Evolutionary conservation across 225 moss, liverwort and hornwort genomes (phyloP).

Genomic region (Pseudisothecium myosuroides): DNA sequence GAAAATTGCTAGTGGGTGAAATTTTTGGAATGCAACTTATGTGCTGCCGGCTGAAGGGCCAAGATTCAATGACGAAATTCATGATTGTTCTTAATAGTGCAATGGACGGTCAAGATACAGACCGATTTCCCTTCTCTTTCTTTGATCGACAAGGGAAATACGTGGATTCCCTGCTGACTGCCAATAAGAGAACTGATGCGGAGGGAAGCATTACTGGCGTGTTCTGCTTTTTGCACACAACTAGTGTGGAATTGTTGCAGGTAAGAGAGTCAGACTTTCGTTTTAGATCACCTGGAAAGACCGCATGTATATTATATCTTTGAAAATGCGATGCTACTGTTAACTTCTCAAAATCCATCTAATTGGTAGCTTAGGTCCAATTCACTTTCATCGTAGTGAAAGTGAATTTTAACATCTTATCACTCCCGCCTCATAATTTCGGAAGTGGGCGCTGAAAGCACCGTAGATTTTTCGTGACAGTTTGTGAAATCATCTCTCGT

Average conservation of each 20-base stretch:
- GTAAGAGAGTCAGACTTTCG: background rate
- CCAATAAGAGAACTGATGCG: conserved; percentile 46
- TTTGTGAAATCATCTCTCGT: background rate
- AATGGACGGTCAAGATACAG: conserved; percentile 55
- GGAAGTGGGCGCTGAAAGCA: background rate
- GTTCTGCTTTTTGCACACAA: conserved; percentile 52
- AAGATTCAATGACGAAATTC: conserved; percentile 59
- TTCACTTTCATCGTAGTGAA: background rate
- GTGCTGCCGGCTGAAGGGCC: conserved; percentile 51
- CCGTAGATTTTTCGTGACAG: background rate
- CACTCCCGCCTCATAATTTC: background rate
- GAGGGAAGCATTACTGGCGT: conserved; percentile 50
- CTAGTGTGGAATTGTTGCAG: conserved; percentile 48
- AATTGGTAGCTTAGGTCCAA: background rate
- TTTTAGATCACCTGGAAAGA: background rate
- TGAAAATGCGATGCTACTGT: background rate
- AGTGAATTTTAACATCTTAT: background rate
- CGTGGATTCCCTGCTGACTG: conserved; percentile 37
- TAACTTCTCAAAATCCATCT: background rate
- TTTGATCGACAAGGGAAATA: conserved; percentile 42
- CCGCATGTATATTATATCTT: background rate
- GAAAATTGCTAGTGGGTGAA: conserved; percentile 47
- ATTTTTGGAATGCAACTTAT: conserved; percentile 52
- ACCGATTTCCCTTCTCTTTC: conserved; percentile 52
- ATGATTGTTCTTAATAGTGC: conserved; percentile 59